Evolutionary conservation across 345 rosid species (phyloP).

Genomic region (Gossypium raimondii): DNA sequence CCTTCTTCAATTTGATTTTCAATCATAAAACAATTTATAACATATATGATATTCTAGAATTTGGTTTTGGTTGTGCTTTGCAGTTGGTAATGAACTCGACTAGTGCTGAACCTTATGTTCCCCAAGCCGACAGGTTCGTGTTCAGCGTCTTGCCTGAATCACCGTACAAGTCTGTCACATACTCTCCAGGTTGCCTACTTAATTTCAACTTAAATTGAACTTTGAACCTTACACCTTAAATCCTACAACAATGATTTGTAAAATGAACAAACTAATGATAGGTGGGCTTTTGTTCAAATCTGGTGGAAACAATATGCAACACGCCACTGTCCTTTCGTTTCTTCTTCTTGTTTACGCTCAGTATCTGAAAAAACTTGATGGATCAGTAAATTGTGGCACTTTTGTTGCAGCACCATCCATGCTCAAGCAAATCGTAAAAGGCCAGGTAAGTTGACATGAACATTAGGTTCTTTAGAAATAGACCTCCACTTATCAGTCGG

Average conservation of each 20-base stretch:
- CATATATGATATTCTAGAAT: neutral
- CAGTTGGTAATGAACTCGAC: slow-evolving; percentile 25
- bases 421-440: slow-evolving; percentile 35
- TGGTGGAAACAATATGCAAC: slow-evolving; percentile 55
- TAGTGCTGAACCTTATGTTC: slow-evolving; percentile 17
- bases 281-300: slow-evolving; percentile 54
- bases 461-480: no score
- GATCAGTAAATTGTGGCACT: slow-evolving; percentile 29
- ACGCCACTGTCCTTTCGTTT: slow-evolving; percentile 40
- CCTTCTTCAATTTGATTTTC: slow-evolving; percentile 11
- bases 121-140: slow-evolving; percentile 33
- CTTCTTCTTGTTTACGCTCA: slow-evolving; percentile 48
- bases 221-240: neutral
- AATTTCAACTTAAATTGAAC: neutral
- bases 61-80: neutral
- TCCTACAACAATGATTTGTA: neutral
- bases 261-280: neutral
- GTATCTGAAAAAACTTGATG: slow-evolving; percentile 19
- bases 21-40: neutral
- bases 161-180: slow-evolving; percentile 32
- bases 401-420: slow-evolving; percentile 25
- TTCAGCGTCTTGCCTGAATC: slow-evolving; percentile 51
- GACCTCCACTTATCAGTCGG: no score
- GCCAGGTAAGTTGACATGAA: slow-evolving; percentile 34
- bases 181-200: slow-evolving; percentile 33